Evolutionary conservation across 2,329 filamentous ascomycete genomes (phyloP), one percentile per base, ranked within the genome.

Genomic region (Sporothrix inflata): DNA sequence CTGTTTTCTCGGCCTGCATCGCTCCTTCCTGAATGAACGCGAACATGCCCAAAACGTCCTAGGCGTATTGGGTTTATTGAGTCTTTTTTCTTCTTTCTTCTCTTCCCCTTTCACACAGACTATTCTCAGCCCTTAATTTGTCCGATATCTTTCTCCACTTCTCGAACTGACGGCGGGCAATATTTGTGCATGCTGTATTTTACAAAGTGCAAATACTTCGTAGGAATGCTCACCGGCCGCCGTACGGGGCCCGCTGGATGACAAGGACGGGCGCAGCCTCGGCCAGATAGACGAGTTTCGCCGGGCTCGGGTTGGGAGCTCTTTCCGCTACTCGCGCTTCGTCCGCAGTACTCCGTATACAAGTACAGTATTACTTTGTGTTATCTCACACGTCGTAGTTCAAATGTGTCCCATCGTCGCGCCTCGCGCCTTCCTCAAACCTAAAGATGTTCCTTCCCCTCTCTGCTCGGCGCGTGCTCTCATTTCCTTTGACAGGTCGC

Each of bases 401-500:
- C 21, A 8, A 45, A 9, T 65, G 57, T 42, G 60, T 27, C 12
- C 19, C 30, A 19, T 65, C 60, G 38, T 42, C 38, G 38, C 55
- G 34, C 16, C 38, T 45, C 21, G 34, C n/a, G 60, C 38, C 60
- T 16, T 45, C 21, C n/a, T 40, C 60, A 19, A 19, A 19, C 38
- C 21, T 45, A 4, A 21, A 42, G 38, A 38, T 47, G 34, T 69
- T 55, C 47, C 38, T 55, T 45, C 27, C 65, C 24, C 45, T 49
- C 65, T 67, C 47, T 24, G 24, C 21, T 42, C 47, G 34, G n/a
- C 11, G 27, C 47, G 4, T 45, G 65, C 27, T 53, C 65, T 68
- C 24, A 68, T 45, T 69, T 47, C 21, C 49, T 57, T 69, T 57
- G 51, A 69, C 67, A 69, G 38, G n/a, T 69, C 51, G 38, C 66